Percentiles rank a stretch among this genome's conserved stretches.
Evolutionary conservation across 225 moss, liverwort and hornwort genomes (phyloP).

Genomic region (Bryum argenteum): DNA sequence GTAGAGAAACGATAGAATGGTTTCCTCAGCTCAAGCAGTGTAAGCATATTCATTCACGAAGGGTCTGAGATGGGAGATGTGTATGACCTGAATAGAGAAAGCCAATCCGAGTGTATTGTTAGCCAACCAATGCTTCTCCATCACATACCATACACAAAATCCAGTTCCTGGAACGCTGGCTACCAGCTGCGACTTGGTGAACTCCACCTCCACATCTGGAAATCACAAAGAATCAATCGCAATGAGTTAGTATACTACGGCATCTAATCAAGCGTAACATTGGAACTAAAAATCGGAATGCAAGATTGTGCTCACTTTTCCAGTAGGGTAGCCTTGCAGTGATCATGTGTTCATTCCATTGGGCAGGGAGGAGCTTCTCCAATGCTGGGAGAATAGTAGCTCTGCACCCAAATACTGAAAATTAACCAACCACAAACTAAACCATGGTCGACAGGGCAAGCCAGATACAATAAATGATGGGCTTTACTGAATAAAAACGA

Average conservation of each 20-base stretch:
- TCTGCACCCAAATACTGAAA: slow-evolving; percentile 54
- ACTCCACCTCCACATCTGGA: slow-evolving; percentile 85
- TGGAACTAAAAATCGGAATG: background rate
- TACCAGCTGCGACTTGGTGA: slow-evolving; percentile 86
- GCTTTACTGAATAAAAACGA: no score
- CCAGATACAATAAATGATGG: no score
- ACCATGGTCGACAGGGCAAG: background rate
- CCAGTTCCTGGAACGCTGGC: slow-evolving; percentile 93
- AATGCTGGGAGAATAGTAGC: slow-evolving; percentile 91
- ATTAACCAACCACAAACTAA: slow-evolving; percentile 5
- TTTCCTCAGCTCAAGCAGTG: no score
- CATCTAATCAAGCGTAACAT: no score
- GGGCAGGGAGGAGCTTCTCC: slow-evolving; percentile 72
- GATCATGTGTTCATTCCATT: slow-evolving; percentile 74
- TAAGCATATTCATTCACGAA: no score
- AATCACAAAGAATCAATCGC: slow-evolving; percentile 25
- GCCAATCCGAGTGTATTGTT: slow-evolving; percentile 99
- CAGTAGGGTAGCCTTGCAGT: slow-evolving; percentile 71
- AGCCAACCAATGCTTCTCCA: slow-evolving; percentile 99
- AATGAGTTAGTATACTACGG: background rate
- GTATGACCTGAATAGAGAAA: slow-evolving; percentile 92
- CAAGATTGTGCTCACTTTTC: slow-evolving; percentile 64
- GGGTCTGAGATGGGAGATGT: slow-evolving; percentile 23
- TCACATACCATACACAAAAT: slow-evolving; percentile 97
- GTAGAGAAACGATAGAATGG: no score